phyloP scores from a whole-genome alignment of 306 rosid species.

The Oxytropis ochrocephala region DNA sequence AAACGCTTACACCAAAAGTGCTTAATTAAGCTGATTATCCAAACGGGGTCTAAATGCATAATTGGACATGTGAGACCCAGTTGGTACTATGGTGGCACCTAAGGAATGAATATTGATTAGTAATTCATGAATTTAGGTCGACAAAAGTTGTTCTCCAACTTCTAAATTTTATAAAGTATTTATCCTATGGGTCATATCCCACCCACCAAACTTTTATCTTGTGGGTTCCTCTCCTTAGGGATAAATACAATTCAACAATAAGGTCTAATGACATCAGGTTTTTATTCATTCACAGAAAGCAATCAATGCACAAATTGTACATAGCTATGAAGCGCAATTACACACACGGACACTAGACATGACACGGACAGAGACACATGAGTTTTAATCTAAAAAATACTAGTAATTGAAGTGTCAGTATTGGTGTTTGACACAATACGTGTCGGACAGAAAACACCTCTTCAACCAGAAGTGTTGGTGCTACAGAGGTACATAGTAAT shows the following conservation, averaged over 20 bases:
- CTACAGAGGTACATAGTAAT: not conserved
- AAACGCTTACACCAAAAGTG: too few relatives aligned
- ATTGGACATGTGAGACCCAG: not conserved
- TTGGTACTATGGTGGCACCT: not conserved
- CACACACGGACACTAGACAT: too few relatives aligned
- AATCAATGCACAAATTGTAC: conserved; percentile 9
- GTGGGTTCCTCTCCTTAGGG: conserved; percentile 20
- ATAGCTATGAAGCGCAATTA: too few relatives aligned
- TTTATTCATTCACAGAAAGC: conserved; percentile 16
- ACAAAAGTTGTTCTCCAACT: not conserved
- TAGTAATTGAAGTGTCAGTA: too few relatives aligned
- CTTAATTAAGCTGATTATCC: too few relatives aligned
- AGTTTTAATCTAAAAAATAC: too few relatives aligned
- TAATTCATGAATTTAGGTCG: conserved; percentile 16
- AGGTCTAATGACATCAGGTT: conserved; percentile 1
- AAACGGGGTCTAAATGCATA: too few relatives aligned
- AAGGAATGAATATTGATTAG: not conserved
- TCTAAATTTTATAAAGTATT: not conserved
- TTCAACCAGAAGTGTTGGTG: too few relatives aligned
- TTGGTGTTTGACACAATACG: too few relatives aligned
- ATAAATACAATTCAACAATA: not conserved
- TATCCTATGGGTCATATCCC: conserved; percentile 15
- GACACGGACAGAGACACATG: too few relatives aligned
- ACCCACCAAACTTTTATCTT: conserved; percentile 19
- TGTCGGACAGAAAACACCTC: too few relatives aligned